Base-by-base conservation (phyloP, 2,329 filamentous ascomycete genomes). In the Beauveria bassiana region DNA sequence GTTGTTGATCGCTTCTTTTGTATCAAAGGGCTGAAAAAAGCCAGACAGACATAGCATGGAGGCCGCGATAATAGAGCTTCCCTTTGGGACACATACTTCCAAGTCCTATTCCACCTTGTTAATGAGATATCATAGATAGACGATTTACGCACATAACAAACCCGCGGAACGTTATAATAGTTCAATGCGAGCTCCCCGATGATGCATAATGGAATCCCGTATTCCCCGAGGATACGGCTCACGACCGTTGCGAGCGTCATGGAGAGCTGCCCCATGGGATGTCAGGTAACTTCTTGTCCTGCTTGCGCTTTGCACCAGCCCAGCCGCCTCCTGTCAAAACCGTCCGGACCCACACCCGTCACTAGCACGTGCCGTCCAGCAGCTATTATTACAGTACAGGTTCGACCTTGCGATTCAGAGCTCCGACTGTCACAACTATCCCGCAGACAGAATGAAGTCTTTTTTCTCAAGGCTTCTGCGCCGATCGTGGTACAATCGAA, bases 141-240 rank as follows among this genome's bases (percentile, higher is more conserved):
- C 18, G n/a, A 26, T 8, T 14, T 20, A 54, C 59, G 8, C 20
- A 64, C 61, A 51, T 63, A 63, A 52, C 46, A 64, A 22, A 65
- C 62, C 18, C 63, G 62, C 26, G 60, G 64, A 61, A 63, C 63
- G 43, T 66, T 66, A 40, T 65, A 65, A 43, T 64, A 66, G 50
- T 65, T 64, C 12, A 64, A 47, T 14, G 40, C 62, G n/a, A 66
- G 20, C 46, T 66, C 63, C 31, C 64, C 64, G 1, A 57, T 34
- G 22, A 63, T 61, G 54, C 62, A 65, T 43, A 47, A 55, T 1
- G 57, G 4, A 14, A 66, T 34, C 7, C 54, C 55, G 24, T 65
- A 61, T 28, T 63, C 54, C n/a, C 56, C 43, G 22, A 65, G 47
- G n/a, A 63, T 56, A 18, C 18, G 18, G 16, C 43, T 62, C 42